These are phyloP conservation scores for Digitaria exilis DNA, from an alignment of 202 grass and related monocot species.

Conservation along the genomic window DNA sequence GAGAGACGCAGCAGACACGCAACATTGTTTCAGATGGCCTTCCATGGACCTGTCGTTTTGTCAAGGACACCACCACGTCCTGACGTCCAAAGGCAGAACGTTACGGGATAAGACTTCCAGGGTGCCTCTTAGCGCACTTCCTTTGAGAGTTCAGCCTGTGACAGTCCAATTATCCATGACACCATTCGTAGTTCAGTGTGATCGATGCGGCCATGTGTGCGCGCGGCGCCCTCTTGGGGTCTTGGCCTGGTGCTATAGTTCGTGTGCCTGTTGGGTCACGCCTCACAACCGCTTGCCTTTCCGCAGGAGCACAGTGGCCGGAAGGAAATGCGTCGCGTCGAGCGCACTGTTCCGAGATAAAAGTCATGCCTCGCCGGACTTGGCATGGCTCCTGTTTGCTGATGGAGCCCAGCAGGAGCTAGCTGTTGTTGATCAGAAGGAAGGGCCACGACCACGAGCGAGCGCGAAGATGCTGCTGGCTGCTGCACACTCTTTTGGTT, in stretches of 20 bases:
- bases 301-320: constrained; percentile 7
- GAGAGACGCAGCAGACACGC: background rate
- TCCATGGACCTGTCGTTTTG: background rate
- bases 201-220: background rate
- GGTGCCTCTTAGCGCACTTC: background rate
- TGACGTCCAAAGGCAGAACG: background rate
- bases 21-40: background rate
- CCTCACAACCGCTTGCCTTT: background rate
- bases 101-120: background rate
- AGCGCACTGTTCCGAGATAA: constrained; percentile 4
- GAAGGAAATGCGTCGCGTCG: constrained; percentile 28
- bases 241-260: background rate
- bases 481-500: background rate
- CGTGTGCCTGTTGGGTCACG: background rate
- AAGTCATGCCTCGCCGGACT: constrained; percentile 21
- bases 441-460: too few relatives aligned
- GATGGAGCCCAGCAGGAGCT: constrained; percentile 41
- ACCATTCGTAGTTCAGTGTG: constrained; percentile 15
- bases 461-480: too few relatives aligned
- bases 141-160: background rate
- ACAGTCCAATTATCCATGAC: background rate
- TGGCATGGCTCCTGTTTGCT: background rate
- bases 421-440: background rate
- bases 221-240: background rate
- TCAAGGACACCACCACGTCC: background rate